Evolutionary conservation across 305 asterid species (phyloP), one percentile per base, ranked within the genome.

Genomic region (Plantago coronopus): DNA sequence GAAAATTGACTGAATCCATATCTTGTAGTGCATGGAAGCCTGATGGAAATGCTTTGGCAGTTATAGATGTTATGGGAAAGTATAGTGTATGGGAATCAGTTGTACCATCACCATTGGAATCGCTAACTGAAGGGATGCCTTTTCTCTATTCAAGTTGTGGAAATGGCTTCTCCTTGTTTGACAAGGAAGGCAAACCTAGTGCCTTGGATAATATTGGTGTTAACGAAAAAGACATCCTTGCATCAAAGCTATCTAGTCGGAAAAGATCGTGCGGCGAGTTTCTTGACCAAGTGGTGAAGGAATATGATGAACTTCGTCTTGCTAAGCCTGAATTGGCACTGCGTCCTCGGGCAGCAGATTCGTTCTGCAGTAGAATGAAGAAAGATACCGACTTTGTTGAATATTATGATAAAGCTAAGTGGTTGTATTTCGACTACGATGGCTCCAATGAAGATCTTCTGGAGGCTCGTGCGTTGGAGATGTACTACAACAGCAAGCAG

Each of bases 21-120:
- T 76, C 87, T 72, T 72, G 93, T 67, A 82, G 90, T 84, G 85
- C 87, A 27, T 94, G 99, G 99, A 94, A 87, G 75, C 97, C 95
- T 49, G 84, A 79, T 46, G 99, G 97, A 27, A 94, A 90, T 79
- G 95, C 95, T 55, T 67, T 94, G 72, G 96, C 95, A 54, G 81
- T 94, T 47, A 85, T 94, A 72, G 97, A 94, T 77, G 76, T 76
- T 55, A 83, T 48, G 79, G 99, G 97, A 21, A 94, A 84, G 79
- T 90, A 79, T 62, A 96, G 96, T 46, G 77, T 86, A 38, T 87
- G 99, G 99, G 99, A 85, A 69, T 66, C 95, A 54, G 85, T 79
- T 72, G 89, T 94, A 58, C 97, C 99, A 13, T 70, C 75, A n/a
- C 80, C 95, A 9, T 78, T 94, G 97, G 87, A 85, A 69, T 94